Evolutionary conservation across 192 early-diverging fungal species (phyloP), one percentile per base, ranked within the genome.

Genomic region (Linnemannia exigua): DNA sequence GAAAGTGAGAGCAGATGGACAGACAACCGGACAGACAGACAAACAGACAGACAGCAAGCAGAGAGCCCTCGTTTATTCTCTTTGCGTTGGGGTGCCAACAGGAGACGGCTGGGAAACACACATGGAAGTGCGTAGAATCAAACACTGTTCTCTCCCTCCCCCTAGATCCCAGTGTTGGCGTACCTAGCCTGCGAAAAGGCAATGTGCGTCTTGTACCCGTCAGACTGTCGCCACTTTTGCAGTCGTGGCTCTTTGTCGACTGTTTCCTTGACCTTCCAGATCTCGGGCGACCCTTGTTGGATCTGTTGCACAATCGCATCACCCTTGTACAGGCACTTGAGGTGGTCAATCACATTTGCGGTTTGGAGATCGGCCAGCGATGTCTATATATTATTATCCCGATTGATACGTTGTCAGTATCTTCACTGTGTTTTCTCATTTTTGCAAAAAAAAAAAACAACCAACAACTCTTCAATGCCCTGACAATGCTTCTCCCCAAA

Each of bases 261-360:
- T 1, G 35, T 20, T 16, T 79, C 82, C 35, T 84, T 84, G 77
- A 84, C 82, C 41, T 73, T 71, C 82, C 76, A 79, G 44, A 84
- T 79, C 77, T 79, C 76, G 31, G 75, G 75, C 14, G 52, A 36
- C 8, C 67, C 35, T 37, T 67, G 28, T 46, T 79, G 75, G 54
- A 84, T 78, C 76, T 54, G 15, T 5, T 46, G 54, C n/a, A 84
- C 19, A 11, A 84, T 71, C 82, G 71, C 41, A 35, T 79, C 67
- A 19, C 77, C 77, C 7, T 35, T 48, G 37, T 79, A 11, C 66
- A 75, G 37, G 33, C 14, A 50, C 37, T 36, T 9, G 12, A 84
- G 35, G 25, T 75, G 72, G 31, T 84, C 82, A 70, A 84, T 75
- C 20, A 4, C 28, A 41, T 84, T 84, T 9, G 82, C 82, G 3